Percentiles rank a stretch among this genome's conserved stretches.
phyloP scores from a whole-genome alignment of 345 rosid genomes.

The Pistacia vera region DNA sequence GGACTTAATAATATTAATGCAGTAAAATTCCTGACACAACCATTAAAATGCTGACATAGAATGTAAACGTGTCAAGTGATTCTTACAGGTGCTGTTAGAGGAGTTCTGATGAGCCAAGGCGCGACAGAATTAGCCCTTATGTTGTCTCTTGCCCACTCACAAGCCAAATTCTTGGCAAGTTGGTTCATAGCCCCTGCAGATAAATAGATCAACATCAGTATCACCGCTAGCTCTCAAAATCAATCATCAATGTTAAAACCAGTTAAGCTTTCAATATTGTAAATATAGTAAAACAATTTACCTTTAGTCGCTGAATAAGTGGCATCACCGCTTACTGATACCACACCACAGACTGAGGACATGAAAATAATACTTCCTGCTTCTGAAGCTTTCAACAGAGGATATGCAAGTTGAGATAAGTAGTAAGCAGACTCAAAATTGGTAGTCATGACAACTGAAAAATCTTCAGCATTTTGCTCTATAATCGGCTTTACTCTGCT shows the following conservation, averaged over 20 bases:
- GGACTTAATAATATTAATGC: too few relatives aligned
- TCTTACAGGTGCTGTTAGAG: slow-evolving; percentile 24
- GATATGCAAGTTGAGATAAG: slow-evolving; percentile 58
- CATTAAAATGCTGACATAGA: too few relatives aligned
- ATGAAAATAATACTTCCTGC: slow-evolving; percentile 55
- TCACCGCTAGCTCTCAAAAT: too few relatives aligned
- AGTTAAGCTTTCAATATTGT: too few relatives aligned
- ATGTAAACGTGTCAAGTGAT: too few relatives aligned
- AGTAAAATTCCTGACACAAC: too few relatives aligned
- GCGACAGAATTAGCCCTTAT: slow-evolving; percentile 62
- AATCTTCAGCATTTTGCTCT: slow-evolving; percentile 44
- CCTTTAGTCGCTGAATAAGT: not conserved
- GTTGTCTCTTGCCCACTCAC: slow-evolving; percentile 73
- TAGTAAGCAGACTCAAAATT: slow-evolving; percentile 34
- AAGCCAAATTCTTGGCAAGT: slow-evolving; percentile 59
- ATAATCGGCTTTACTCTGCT: slow-evolving; percentile 33
- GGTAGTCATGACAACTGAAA: slow-evolving; percentile 27
- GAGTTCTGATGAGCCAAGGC: slow-evolving; percentile 42
- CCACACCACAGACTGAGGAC: slow-evolving; percentile 49
- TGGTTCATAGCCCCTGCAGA: slow-evolving; percentile 47
- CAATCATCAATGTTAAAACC: too few relatives aligned
- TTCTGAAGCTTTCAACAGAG: slow-evolving; percentile 54
- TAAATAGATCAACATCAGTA: too few relatives aligned
- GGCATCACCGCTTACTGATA: slow-evolving; percentile 17
- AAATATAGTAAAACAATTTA: too few relatives aligned